A percentile compares a stretch with the other conserved stretches of the same genome.
Conservation (phyloP, 2,329 filamentous ascomycete genomes). For the Didymella segeticola region DNA sequence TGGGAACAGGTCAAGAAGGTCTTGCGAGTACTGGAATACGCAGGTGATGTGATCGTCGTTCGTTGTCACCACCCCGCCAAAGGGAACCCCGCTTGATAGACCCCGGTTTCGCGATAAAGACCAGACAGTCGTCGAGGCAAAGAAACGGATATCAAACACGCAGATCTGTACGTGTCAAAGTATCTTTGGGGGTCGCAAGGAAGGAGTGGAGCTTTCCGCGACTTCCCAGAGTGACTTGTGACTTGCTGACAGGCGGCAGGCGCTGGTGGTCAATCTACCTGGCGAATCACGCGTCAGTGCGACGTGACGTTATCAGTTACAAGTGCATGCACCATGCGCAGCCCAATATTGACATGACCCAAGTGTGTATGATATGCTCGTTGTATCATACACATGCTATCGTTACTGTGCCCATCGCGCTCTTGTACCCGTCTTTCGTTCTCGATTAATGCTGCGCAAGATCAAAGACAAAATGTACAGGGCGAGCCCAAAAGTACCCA, state of each 20-base stretch:
- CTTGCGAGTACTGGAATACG: constrained; percentile 7
- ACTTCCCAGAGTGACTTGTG: constrained; percentile 8
- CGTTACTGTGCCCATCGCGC: constrained; percentile 14
- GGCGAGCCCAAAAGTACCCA: constrained; percentile 7
- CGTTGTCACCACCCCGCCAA: constrained; percentile 23
- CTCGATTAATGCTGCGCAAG: constrained; percentile 26
- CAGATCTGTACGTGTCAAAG: constrained; percentile 7
- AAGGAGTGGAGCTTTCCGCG: constrained; percentile 10
- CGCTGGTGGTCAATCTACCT: constrained; percentile 3
- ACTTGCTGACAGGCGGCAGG: constrained; percentile 14
- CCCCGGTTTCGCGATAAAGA: constrained; percentile 21
- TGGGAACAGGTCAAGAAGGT: constrained; percentile 1
- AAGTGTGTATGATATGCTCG: constrained; percentile 7
- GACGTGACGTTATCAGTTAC: constrained; percentile 31
- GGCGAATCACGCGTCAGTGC: constrained; percentile 18
- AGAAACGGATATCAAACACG: neutral
- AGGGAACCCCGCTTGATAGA: constrained; percentile 25
- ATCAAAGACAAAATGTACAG: constrained; percentile 22
- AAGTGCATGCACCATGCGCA: constrained; percentile 8
- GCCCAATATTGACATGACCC: neutral
- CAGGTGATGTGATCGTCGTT: constrained; percentile 19
- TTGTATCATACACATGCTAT: constrained; percentile 15
- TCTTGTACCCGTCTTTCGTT: constrained; percentile 15
- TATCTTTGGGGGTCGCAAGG: constrained; percentile 11
- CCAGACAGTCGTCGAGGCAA: constrained; percentile 5